Conservation (phyloP, 345 rosid genomes). For the Geranium brycei region DNA sequence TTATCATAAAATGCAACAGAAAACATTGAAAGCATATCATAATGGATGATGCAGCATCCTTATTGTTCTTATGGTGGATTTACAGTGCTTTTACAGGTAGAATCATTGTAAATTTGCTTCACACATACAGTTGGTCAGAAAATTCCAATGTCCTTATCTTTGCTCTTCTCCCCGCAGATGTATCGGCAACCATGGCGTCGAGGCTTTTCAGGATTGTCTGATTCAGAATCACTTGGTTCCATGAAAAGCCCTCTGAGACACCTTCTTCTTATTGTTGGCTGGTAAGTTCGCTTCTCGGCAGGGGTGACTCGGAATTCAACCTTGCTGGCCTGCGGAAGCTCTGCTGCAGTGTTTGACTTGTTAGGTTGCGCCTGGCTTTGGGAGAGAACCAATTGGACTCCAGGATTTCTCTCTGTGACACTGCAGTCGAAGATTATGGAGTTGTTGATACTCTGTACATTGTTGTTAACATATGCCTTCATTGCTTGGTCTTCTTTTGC, state of each 20-base stretch:
- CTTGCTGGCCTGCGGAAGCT: conserved; percentile 20
- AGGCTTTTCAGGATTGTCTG: conserved; percentile 56
- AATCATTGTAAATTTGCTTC: too few relatives aligned
- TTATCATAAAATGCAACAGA: background rate
- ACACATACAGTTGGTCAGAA: conserved; percentile 12
- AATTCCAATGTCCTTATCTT: conserved; percentile 27
- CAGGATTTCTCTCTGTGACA: conserved; percentile 46
- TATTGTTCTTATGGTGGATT: background rate
- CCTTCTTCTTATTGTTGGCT: conserved; percentile 49
- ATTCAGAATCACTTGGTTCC: conserved; percentile 65
- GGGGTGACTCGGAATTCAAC: conserved; percentile 24
- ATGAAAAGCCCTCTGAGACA: conserved; percentile 67
- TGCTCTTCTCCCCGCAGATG: conserved; percentile 26
- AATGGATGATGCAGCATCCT: background rate
- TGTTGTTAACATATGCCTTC: conserved; percentile 49
- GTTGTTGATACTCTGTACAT: conserved; percentile 56
- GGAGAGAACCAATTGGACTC: conserved; percentile 38
- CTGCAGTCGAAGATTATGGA: conserved; percentile 47
- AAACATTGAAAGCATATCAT: too few relatives aligned
- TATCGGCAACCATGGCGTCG: conserved; percentile 63
- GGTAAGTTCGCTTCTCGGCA: conserved; percentile 38
- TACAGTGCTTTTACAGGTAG: background rate
- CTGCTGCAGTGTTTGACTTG: conserved; percentile 14
- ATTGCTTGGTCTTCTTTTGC: conserved; percentile 22
- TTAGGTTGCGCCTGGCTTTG: conserved; percentile 12